Conservation (phyloP, 2,329 filamentous ascomycete species). For the Fusarium praegraminearum region DNA sequence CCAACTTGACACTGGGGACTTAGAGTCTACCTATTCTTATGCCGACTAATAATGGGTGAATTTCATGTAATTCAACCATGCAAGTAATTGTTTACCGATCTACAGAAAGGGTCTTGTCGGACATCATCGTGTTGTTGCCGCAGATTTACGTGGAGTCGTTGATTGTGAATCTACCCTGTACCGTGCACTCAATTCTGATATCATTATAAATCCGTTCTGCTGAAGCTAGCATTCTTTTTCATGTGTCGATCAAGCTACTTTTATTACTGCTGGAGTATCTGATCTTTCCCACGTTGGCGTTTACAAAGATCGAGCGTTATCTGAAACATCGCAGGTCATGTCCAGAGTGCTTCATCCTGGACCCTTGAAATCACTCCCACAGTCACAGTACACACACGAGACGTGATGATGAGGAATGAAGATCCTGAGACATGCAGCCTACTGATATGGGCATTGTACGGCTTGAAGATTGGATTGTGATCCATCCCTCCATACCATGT, state of each 20-base stretch:
- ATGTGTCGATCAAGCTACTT: not conserved
- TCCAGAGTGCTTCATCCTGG: not conserved
- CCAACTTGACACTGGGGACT: not conserved
- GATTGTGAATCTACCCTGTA: conserved; percentile 29
- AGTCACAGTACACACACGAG: not conserved
- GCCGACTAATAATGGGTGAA: not conserved
- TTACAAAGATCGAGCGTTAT: conserved; percentile 1
- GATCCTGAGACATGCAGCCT: conserved; percentile 9
- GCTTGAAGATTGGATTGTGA: conserved; percentile 13
- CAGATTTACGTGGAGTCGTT: not conserved
- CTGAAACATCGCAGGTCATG: not conserved
- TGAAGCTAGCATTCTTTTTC: not conserved
- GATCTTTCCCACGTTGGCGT: conserved; percentile 1
- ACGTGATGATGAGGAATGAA: conserved; percentile 24
- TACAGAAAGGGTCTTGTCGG: not conserved
- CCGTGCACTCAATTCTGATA: not conserved
- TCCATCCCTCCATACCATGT: not conserved
- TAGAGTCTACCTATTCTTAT: not conserved
- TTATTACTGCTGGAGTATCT: not conserved
- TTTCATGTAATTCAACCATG: not conserved
- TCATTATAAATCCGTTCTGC: not conserved
- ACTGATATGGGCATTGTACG: not conserved
- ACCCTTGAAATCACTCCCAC: conserved; percentile 3
- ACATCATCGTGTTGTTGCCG: not conserved
- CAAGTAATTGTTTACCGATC: not conserved